A percentile compares a stretch with the other conserved stretches of the same genome.
Evolutionary conservation across 1,139 yeast species (phyloP).

Genomic region (Geotrichum bryndzae): DNA sequence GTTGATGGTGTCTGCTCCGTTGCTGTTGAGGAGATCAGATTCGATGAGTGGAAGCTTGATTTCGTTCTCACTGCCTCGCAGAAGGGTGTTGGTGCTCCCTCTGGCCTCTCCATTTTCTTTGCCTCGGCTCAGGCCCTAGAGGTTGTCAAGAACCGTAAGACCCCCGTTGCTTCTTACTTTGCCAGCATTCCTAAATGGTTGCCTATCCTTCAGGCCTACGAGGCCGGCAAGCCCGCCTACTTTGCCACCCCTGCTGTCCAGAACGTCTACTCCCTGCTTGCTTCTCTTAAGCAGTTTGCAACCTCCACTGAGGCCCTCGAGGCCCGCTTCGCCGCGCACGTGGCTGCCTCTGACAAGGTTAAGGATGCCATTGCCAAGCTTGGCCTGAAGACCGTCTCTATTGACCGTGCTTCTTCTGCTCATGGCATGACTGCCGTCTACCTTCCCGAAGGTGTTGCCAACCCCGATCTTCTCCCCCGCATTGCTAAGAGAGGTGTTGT

Average conservation of each 20-base stretch:
- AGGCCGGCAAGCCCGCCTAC: slow-evolving; percentile 74
- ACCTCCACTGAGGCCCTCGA: slow-evolving; percentile 48
- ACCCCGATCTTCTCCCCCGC: slow-evolving; percentile 53
- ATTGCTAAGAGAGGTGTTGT: slow-evolving; percentile 68
- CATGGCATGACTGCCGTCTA: slow-evolving; percentile 85
- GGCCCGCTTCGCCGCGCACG: slow-evolving; percentile 59
- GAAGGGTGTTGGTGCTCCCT: slow-evolving; percentile 91
- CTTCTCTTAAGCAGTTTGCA: slow-evolving; percentile 69
- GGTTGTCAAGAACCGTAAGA: slow-evolving; percentile 46
- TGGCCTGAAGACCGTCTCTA: slow-evolving; percentile 67
- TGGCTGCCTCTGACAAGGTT: slow-evolving; percentile 56
- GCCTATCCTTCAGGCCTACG: slow-evolving; percentile 85
- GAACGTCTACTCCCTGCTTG: slow-evolving; percentile 73
- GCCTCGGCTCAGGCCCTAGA: slow-evolving; percentile 73
- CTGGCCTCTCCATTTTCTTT: slow-evolving; percentile 77
- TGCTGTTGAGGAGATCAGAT: slow-evolving; percentile 79
- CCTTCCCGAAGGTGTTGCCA: slow-evolving; percentile 70
- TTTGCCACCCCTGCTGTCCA: slow-evolving; percentile 95
- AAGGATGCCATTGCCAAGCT: slow-evolving; percentile 49
- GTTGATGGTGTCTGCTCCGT: slow-evolving; percentile 96
- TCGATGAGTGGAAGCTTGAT: slow-evolving; percentile 88
- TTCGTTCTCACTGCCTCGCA: slow-evolving; percentile 88
- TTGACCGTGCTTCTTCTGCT: slow-evolving; percentile 57
- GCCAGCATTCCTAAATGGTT: slow-evolving; percentile 81
- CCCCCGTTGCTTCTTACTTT: slow-evolving; percentile 58